phyloP scores from a whole-genome alignment of 345 rosid species.

The Orychophragmus violaceus region DNA sequence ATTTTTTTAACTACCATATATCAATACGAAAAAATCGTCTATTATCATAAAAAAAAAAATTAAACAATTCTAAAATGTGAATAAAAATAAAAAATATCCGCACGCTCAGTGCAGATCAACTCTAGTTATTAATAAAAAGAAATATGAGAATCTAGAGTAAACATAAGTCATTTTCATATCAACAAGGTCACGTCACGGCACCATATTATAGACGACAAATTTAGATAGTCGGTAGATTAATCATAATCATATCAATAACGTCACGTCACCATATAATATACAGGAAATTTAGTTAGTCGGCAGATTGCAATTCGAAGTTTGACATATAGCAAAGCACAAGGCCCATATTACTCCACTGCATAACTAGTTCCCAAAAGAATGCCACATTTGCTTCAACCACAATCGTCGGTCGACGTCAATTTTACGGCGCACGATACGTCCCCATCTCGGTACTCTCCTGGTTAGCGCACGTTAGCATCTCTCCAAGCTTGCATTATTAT shows the following conservation, averaged over 20 bases:
- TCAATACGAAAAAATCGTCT: too few species aligned
- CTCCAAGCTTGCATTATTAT: constrained; percentile 17
- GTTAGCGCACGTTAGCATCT: constrained; percentile 33
- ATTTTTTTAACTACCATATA: too few species aligned
- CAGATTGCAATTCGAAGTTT: background rate
- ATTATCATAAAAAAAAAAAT: too few species aligned
- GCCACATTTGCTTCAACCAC: constrained; percentile 11
- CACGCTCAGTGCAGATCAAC: too few species aligned
- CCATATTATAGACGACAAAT: background rate
- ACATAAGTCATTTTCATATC: background rate
- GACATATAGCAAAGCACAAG: background rate
- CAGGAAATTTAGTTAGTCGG: background rate
- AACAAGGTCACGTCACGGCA: background rate
- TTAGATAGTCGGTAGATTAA: background rate
- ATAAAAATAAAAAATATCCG: too few species aligned
- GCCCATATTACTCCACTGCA: background rate
- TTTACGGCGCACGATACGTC: constrained; percentile 30
- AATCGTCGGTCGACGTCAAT: constrained; percentile 5
- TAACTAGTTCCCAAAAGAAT: background rate
- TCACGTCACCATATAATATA: background rate
- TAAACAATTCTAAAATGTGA: too few species aligned
- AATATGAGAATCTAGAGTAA: background rate
- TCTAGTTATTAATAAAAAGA: background rate
- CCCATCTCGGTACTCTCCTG: constrained; percentile 6
- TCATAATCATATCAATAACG: background rate